A percentile compares a stretch with the other conserved stretches of the same genome.
Conservation (phyloP, 345 rosid species). For the Barbarea vulgaris region DNA sequence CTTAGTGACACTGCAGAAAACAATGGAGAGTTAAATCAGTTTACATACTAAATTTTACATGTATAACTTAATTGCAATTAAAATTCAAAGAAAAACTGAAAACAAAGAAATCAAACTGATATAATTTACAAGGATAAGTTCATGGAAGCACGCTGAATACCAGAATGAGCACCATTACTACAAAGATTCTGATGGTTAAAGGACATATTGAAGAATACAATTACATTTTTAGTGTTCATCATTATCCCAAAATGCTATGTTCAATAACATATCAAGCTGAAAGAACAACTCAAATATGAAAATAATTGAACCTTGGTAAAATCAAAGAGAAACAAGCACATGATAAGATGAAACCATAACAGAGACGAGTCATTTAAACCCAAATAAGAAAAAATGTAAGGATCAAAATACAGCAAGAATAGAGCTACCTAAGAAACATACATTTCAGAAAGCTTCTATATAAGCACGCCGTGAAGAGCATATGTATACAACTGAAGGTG, state of each 20-base stretch:
- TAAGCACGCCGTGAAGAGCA: too few species aligned
- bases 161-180: background rate
- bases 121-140: too few species aligned
- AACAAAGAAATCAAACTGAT: too few species aligned
- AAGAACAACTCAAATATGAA: too few species aligned
- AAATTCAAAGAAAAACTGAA: too few species aligned
- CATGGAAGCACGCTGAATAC: background rate
- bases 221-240: background rate
- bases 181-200: background rate
- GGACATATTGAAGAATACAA: background rate
- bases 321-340: background rate
- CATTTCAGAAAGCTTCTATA: constrained; percentile 2
- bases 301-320: background rate
- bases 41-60: too few species aligned
- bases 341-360: background rate
- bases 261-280: background rate
- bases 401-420: background rate
- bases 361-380: background rate
- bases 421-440: background rate
- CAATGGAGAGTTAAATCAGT: too few species aligned
- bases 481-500: too few species aligned
- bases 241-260: background rate
- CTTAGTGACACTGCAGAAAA: too few species aligned
- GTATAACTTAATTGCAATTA: too few species aligned
- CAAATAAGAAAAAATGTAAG: background rate